phyloP scores from a whole-genome alignment of 1,284 basidiomycete genomes.

The Porogramme epimiltina region DNA sequence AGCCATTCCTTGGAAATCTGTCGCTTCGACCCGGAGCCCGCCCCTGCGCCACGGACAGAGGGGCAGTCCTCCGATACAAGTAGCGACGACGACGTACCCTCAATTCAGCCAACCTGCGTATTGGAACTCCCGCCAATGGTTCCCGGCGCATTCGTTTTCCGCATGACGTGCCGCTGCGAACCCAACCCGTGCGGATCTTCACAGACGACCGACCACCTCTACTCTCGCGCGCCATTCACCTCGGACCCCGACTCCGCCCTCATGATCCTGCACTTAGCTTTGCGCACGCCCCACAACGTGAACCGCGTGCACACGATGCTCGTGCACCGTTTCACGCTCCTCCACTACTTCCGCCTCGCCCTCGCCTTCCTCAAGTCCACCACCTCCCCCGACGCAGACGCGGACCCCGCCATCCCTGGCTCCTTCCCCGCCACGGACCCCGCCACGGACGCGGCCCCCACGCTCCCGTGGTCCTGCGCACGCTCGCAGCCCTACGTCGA shows the following conservation, averaged over 20 bases:
- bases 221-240: slow-evolving; percentile 29
- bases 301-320: slow-evolving; percentile 38
- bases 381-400: background rate
- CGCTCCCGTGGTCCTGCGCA: background rate
- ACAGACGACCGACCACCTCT: slow-evolving; percentile 3
- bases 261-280: slow-evolving; percentile 40
- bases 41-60: too few relatives aligned
- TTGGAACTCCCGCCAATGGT: slow-evolving; percentile 38
- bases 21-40: slow-evolving; percentile 30
- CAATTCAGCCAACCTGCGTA: slow-evolving; percentile 18
- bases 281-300: slow-evolving; percentile 9
- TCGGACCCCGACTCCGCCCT: slow-evolving; percentile 38
- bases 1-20: slow-evolving; percentile 40
- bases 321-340: slow-evolving; percentile 39
- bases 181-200: slow-evolving; percentile 41
- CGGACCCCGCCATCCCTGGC: background rate
- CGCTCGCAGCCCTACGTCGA: background rate
- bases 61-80: too few relatives aligned
- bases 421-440: background rate
- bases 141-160: slow-evolving; percentile 27
- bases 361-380: background rate
- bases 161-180: slow-evolving; percentile 44
- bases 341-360: slow-evolving; percentile 17
- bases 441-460: background rate
- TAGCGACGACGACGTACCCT: slow-evolving; percentile 3